Conservation (phyloP, 257 asterid species). For the Ehretia macrophylla region DNA sequence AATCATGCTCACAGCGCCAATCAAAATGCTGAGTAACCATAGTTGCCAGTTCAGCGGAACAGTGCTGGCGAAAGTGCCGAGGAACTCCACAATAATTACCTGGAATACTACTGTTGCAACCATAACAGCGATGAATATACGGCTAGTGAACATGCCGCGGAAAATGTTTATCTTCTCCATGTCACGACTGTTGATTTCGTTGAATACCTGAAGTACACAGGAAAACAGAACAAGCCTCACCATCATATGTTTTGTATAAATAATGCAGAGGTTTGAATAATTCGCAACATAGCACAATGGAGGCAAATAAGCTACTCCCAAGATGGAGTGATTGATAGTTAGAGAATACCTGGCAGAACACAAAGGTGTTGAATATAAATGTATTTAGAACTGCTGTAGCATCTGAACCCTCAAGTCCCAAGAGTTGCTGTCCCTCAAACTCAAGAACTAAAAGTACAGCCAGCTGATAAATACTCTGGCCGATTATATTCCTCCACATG, state of each 20-base stretch:
- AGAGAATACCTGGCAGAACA: constrained; percentile 81
- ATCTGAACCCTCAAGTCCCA: constrained; percentile 63
- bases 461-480: constrained; percentile 88
- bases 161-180: constrained; percentile 86
- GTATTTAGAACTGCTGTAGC: constrained; percentile 64
- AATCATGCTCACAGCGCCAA: constrained; percentile 68
- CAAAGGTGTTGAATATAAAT: constrained; percentile 94
- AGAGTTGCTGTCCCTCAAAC: constrained; percentile 58
- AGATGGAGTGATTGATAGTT: background rate
- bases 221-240: background rate
- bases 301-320: background rate
- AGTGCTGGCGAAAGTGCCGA: constrained; percentile 92
- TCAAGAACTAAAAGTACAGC: constrained; percentile 66
- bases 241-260: background rate
- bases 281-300: too few species aligned
- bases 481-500: constrained; percentile 96
- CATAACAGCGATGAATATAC: constrained; percentile 69
- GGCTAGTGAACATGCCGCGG: constrained; percentile 57
- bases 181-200: constrained; percentile 97
- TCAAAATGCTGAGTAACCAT: constrained; percentile 58
- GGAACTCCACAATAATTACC: constrained; percentile 79
- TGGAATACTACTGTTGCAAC: constrained; percentile 65
- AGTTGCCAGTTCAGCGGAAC: constrained; percentile 77
- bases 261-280: background rate
- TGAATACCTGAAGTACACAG: constrained; percentile 62